Evolutionary conservation across 225 moss, liverwort and hornwort species (phyloP), one percentile per base, ranked within the genome.

Genomic region (Pseudoscleropodium purum): DNA sequence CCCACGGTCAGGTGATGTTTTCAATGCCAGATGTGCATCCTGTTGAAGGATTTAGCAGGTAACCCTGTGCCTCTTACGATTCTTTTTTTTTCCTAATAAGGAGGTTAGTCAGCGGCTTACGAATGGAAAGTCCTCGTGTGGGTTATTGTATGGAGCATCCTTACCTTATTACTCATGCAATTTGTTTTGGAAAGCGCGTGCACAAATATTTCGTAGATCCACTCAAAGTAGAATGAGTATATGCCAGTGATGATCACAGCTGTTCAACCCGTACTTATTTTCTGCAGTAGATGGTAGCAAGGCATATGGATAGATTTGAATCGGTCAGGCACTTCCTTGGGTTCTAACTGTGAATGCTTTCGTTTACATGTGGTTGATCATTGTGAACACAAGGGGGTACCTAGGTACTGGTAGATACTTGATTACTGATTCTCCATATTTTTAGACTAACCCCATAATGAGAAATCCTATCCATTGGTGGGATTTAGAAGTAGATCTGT

Each of bases 1-100:
- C 85, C 62, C 65, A 87, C 64, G 87, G 87, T 92, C 85, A 87
- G 85, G 74, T 93, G 89, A 88, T 92, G 85, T 87, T 87, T 75
- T 87, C 73, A 88, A 59, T 90, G 72, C 83, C 90, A 81, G 75
- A 84, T 91, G 68, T 90, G 63, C 90, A 82, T 85, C 85, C 64
- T 75, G 78, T 88, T 56, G 66, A 86, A 86, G 89, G 85, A 91
- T 78, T 80, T 82, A 85, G 66, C 89, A 88, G 89, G 92, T 89
- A 88, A 88, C 80, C 57, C 63, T 90, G 49, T 90, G 75, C 88
- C 64, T 87, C 91, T 91, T 85, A 67, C 51, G 75, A 62, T 87
- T 85, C 52, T 89, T 79, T 70, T 62, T 57, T 56, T 91, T 84
- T 89, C 52, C 45, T 79, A 15, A 11, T 43, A 27, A 79, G 47